Base-by-base conservation (phyloP, 768 basidiomycete species). In the Boletus subcaerulescens region DNA sequence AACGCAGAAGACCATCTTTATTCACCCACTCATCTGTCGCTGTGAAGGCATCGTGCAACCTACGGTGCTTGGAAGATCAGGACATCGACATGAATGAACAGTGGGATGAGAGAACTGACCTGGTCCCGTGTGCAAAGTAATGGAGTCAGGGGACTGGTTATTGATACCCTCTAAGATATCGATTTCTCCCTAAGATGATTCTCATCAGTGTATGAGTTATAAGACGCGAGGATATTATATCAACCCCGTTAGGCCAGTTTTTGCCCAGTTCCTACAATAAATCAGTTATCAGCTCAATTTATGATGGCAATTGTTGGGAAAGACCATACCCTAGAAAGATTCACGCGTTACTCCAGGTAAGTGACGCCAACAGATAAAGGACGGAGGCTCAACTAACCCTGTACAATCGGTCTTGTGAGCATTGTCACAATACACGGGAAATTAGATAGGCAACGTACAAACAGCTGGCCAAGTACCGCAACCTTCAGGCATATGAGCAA, bases 381-480 rank as follows among this genome's bases (percentile, higher is more conserved):
- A 55, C 8, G 1, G 4, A 1, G 18, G 15, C 36, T 31, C 26
- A 9, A 66, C 65, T 45, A 13, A 65, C 64, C 65, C 64, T 65
- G 26, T 31, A 20, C 3, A 13, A 11, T 40, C 4, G 5, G 22
- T 17, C 11, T 24, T 15, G 22, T 45, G 39, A 52, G 33, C 24
- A 3, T 14, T 22, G 9, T 15, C 1, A 33, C 2, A 22, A 15
- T 12, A 40, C 1, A 48, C 11, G 13, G 1, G 10, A 13, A 48
- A 44, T 17, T 10, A 9, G 24, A n/a, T 8, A 33, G 22, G 32
- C 14, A 32, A 69, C 68, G 11, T n/a, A 73, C 73, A 74, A 10
- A 71, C 45, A 38, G 71, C 71, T 11, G 73, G 74, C 73, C 74
- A 75, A 8, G 72, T 73, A 0, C 73, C 75, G 50, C 75, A 76